Base-by-base conservation (phyloP, 2,329 filamentous ascomycete species). In the Epichloe coenophiala region DNA sequence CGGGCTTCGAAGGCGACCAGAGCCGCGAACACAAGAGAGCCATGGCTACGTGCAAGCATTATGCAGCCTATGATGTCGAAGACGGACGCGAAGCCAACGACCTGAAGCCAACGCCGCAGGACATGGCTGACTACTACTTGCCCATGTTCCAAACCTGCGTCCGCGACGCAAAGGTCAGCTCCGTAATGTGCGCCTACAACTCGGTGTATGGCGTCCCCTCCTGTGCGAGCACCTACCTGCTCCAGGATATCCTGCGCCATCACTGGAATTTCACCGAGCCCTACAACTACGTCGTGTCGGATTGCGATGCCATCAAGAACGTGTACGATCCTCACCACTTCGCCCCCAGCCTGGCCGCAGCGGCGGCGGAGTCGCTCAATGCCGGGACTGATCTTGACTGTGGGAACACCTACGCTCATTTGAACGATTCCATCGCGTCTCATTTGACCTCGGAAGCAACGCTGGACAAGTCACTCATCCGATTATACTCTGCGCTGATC, bases 91-190 rank as follows among this genome's bases (percentile, higher is more conserved):
- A 74, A 60, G 70, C 72, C 15, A 82, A 79, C 53, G 70, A 83
- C 59, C 73, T 80, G 5, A 66, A 72, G 12, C 75, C 83, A 52
- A 68, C 71, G 9, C 66, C 71, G 46, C 82, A 85, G 56, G 83
- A 87, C 53, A 65, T 86, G 4, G 71, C 75, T 0, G 82, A 85
- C 57, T 86, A 85, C 64, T 86, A 83, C 58, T 70, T 83, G 40
- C 80, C 78, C 1, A 74, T 80, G 0, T 86, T 86, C 65, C 70
- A 82, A 58, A 73, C 73, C 60, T 84, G 81, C 61, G 78, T 74
- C 43, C 70, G 75, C 11, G 77, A 81, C 58, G 72, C 74, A 3
- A 71, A 73, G 44, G 75, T 76, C 3, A 70, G 71, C 15, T 81
- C 79, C 36, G 68, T 82, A 55, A 81, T 81, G 78, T 81, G 77